Base-by-base conservation (phyloP, 2,329 filamentous ascomycete species). In the Pseudocercospora ulei region DNA sequence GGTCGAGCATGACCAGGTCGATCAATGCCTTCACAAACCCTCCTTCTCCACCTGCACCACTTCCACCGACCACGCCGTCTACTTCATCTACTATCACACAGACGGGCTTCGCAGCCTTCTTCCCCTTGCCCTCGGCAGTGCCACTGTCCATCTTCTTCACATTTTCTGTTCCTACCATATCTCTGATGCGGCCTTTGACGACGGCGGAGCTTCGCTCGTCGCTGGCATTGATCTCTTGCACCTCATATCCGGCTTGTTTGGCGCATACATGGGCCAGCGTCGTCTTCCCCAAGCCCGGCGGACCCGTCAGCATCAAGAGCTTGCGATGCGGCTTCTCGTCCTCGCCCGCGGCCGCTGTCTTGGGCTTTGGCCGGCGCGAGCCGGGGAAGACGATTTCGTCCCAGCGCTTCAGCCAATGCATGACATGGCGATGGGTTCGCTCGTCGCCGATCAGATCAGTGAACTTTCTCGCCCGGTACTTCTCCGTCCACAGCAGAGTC, bases 1-100 rank as follows among this genome's bases (percentile, higher is more conserved):
- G 83, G 54, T 96, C 90, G 7, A 84, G 67, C 30, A 81, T 68
- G 29, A 96, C 79, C 3, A 98, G 71, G 52, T 98, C 90, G 46
- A 98, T 88, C 43, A 98, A 65, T 1, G 90, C 90, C 58, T 86
- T 94, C 62, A 98, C 78, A 50, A 98, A 98, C 0, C 90, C 90
- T 35, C 88, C 88, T 58, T 98, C 90, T 23, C 86, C 65, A 20
- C 58, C 82, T 19, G 70, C 68, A 3, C 81, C 79, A 34, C 80
- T 78, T 7, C 88, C 86, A 13, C 81, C 72, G 2, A 93, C 85
- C 0, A 92, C 90, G 25, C 90, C 90, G 57, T 98, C 90, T 1
- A 96, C 90, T 62, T 98, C 90, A 55, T 98, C 90, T 1, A 98
- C 85, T 2, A 98, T 73, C 3, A 98, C 82, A 51, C 90, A 98